Percentiles rank a stretch among this genome's conserved stretches.
These are phyloP conservation scores for Xanthoconium separans DNA, from an alignment of 1,284 basidiomycete genomes.

Conservation along the genomic window DNA sequence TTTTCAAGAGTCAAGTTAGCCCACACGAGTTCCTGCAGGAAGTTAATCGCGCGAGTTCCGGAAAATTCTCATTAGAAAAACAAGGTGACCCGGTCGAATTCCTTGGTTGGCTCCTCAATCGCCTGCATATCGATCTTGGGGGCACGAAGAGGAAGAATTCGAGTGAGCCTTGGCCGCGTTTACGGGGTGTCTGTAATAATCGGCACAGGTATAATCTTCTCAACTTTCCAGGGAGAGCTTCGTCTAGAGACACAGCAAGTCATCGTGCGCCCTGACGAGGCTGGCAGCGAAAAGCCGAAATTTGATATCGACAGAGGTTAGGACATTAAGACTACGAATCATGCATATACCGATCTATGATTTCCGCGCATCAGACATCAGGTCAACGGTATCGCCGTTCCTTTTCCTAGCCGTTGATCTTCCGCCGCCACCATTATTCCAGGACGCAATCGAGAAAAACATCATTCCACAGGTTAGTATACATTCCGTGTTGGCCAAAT, in stretches of 20 bases:
- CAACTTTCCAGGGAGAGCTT: slow-evolving; percentile 92
- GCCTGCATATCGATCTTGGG: slow-evolving; percentile 88
- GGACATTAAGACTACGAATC: slow-evolving; percentile 18
- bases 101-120: slow-evolving; percentile 93
- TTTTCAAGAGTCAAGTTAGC: slow-evolving; percentile 98
- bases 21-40: slow-evolving; percentile 99
- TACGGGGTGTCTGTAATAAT: slow-evolving; percentile 14
- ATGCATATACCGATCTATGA: slow-evolving; percentile 13
- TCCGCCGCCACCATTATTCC: slow-evolving; percentile 94
- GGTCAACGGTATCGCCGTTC: slow-evolving; percentile 86
- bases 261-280: slow-evolving; percentile 75
- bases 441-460: slow-evolving; percentile 93
- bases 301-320: slow-evolving; percentile 91
- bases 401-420: slow-evolving; percentile 94
- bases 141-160: slow-evolving; percentile 86
- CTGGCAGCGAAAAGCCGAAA: slow-evolving; percentile 71
- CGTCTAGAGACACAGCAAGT: slow-evolving; percentile 94
- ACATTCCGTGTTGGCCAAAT: slow-evolving; percentile 91
- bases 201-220: slow-evolving; percentile 79
- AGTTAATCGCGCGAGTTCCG: slow-evolving; percentile 82
- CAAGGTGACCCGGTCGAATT: slow-evolving; percentile 98
- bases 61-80: slow-evolving; percentile 89
- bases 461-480: slow-evolving; percentile 98
- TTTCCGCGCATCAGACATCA: slow-evolving; percentile 64
- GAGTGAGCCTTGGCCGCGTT: slow-evolving; percentile 50